Evolutionary conservation across 148 eudicot genomes (phyloP), one percentile per base, ranked within the genome.

Genomic region (Arctostaphylos glauca): DNA sequence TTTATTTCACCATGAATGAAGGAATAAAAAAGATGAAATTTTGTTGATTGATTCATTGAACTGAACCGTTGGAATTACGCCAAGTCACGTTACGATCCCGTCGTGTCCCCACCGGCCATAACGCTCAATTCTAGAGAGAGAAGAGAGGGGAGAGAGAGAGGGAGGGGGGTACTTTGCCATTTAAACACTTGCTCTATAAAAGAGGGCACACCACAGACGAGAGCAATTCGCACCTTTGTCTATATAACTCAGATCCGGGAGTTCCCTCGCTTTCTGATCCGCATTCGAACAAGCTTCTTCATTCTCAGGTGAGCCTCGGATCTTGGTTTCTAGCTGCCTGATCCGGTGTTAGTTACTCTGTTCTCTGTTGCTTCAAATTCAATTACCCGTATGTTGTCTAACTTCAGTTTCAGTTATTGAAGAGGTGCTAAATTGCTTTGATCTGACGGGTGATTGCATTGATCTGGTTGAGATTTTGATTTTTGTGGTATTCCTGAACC

Each of bases 301-400:
- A 44, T 54, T 53, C 21, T 31, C 46, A 72, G 82, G 85, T 71
- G 53, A 25, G 72, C 55, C 71, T 79, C 72, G 9, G 74, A 83
- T 79, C 85, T 70, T 31, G 67, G 59, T 50, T 31, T 31, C 38
- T 31, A 31, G 38, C 38, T 48, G 15, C 31, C 74, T 68, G 75
- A 64, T 77, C 80, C 43, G 60, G 47, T 67, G 46, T 18, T 62
- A 2, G 19, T 62, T 59, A 7, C 13, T 43, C 55, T 75, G 19
- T 71, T 19, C 46, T 41, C 5, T 52, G 25, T 19, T 14, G 43
- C 12, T 6, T 41, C 52, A 3, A 4, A 19, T 43, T 41, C 23
- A 25, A 68, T 70, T 18, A 3, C 50, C 7, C 21, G 2, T 2
- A 43, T 31, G 19, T 43, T 25, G 13, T 68, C 21, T 6, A 23